phyloP scores from a whole-genome alignment of 352 stramenopile genomes.

The Globisporangium heterothallicum region DNA sequence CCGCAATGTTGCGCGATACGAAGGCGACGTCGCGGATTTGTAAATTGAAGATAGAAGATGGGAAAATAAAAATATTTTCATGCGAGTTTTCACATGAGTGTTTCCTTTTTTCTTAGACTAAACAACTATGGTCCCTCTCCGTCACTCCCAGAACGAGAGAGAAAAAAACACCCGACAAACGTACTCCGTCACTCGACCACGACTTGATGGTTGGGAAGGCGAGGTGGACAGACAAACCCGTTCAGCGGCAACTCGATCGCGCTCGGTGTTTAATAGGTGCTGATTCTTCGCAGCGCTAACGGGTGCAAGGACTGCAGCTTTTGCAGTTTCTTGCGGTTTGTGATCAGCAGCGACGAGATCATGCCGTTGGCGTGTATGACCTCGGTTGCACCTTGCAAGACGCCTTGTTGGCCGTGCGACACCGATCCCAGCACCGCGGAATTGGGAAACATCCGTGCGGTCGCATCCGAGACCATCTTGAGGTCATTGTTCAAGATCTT shows the following conservation, averaged over 20 bases:
- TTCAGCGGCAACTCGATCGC: too few relatives aligned
- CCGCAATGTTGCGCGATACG: conserved; percentile 72
- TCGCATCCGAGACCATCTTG: conserved; percentile 45
- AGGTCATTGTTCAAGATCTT: conserved; percentile 64
- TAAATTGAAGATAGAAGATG: conserved; percentile 16
- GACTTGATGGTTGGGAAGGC: too few relatives aligned
- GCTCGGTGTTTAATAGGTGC: conserved; percentile 53
- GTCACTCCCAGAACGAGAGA: too few relatives aligned
- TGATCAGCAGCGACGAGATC: conserved; percentile 68
- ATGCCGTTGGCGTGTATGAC: conserved; percentile 74
- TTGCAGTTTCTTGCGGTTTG: conserved; percentile 72
- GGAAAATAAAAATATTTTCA: conserved; percentile 2
- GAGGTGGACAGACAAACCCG: too few relatives aligned
- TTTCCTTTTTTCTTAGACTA: too few relatives aligned
- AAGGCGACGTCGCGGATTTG: conserved; percentile 78
- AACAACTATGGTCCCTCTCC: too few relatives aligned
- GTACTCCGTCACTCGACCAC: too few relatives aligned
- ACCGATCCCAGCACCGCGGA: conserved; percentile 49
- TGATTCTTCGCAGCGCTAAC: conserved; percentile 46
- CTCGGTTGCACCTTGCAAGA: conserved; percentile 51
- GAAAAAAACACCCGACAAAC: too few relatives aligned
- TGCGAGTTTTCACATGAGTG: too few relatives aligned
- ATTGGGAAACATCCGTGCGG: conserved; percentile 46
- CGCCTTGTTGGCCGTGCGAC: conserved; percentile 69
- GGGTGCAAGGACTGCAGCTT: conserved; percentile 48